Base-by-base conservation (phyloP, 371 early-diverging fungal species). In the Sporodiniella umbellata region DNA sequence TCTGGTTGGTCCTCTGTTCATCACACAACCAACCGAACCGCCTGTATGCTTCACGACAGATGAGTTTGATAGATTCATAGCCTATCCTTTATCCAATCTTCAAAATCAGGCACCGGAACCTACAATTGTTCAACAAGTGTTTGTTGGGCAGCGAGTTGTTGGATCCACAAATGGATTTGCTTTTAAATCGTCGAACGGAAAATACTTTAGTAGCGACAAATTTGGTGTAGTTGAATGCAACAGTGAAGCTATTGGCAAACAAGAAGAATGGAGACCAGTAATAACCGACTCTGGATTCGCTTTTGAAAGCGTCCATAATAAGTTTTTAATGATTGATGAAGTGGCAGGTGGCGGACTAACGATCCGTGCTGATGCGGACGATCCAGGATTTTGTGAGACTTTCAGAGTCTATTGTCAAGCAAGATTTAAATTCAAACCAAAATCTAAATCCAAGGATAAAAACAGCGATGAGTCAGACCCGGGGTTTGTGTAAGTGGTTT, bases 181-280 rank as follows among this genome's bases (percentile, higher is more conserved):
- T 0, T 72, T 92, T 53, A 89, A 88, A 54, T 80, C 87, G 3
- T 79, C 76, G 11, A 68, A 76, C 42, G 83, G 83, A 15, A 80
- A 79, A 51, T 92, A 90, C 62, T 61, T 92, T 7, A 75, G 87
- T 30, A 75, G 82, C 10, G 94, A 94, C 77, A 90, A 91, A 51
- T 82, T 91, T 68, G 94, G 93, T 3, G 78, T 87, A 5, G 89
- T 91, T 0, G 51, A 80, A 3, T 81, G 82, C 18, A 74, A 83
- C 11, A 60, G 74, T 24, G 91, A 90, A 54, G 94, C 93, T 0
- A 86, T 89, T 26, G 89, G 92, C 1, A 85, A 84, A 8, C 69
- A 79, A 35, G 93, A 94, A 58, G 91, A 89, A 59, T 92, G 91
- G 91, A 76, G 78, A 17, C 79, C 80, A 6, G 64, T 84, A 4